A percentile compares a stretch with the other conserved stretches of the same genome.
These are phyloP conservation scores for Tephrocybe sp. DNA, from an alignment of 768 basidiomycete genomes.

Conservation along the genomic window DNA sequence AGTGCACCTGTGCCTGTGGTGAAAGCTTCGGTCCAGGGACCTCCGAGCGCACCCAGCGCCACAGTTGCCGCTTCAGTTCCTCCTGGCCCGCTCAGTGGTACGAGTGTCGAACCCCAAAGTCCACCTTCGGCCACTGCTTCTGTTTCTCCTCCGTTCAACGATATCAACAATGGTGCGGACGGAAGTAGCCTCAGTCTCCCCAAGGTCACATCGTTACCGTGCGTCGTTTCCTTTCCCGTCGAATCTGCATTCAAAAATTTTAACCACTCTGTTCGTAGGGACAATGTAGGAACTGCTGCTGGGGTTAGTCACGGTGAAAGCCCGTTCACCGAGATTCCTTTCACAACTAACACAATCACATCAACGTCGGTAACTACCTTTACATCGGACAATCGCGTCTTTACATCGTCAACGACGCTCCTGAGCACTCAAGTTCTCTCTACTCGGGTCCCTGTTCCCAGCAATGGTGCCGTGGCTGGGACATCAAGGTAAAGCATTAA, in stretches of 20 bases:
- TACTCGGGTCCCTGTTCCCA: constrained; percentile 9
- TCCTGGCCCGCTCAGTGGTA: background rate
- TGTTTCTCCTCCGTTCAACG: background rate
- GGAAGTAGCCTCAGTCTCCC: background rate
- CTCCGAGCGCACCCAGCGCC: background rate
- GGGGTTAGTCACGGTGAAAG: background rate
- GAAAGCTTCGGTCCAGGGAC: background rate
- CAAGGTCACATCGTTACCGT: background rate
- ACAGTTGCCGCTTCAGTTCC: background rate
- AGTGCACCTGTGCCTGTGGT: background rate
- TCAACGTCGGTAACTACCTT: constrained; percentile 7
- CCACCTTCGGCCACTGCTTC: background rate
- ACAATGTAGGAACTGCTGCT: background rate
- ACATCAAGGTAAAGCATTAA: constrained; percentile 6
- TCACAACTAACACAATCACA: constrained; percentile 5
- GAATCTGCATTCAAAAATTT: background rate
- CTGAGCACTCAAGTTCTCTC: constrained; percentile 9
- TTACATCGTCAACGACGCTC: constrained; percentile 2
- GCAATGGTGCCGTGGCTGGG: background rate
- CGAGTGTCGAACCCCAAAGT: too few relatives aligned
- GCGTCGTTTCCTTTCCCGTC: background rate
- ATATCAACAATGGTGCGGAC: background rate
- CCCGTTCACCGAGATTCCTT: constrained; percentile 8
- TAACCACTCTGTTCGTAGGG: background rate
- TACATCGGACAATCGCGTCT: constrained; percentile 2